Evolutionary conservation across 139 green algal species (phyloP), one percentile per base, ranked within the genome.

Genomic region (Chlamydomonas incerta): DNA sequence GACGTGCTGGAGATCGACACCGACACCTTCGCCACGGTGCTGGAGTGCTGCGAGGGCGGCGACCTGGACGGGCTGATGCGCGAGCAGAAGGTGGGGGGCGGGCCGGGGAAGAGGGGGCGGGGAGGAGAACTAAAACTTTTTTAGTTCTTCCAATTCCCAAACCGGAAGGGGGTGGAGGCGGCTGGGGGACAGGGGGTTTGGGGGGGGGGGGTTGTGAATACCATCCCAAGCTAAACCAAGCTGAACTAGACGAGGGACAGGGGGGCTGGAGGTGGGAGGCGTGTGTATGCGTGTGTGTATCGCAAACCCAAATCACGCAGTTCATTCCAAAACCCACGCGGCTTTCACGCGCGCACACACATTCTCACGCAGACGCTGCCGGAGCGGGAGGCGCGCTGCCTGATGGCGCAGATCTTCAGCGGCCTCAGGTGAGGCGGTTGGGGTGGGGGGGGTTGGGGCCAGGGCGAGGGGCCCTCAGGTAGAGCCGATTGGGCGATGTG

Each of bases 1-100:
- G 96, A 98, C 90, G 94, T 99, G 11, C 98, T 99, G 73, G 96
- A 99, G 94, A 95, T 99, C 37, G 96, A 98, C 92, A 88, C 87
- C 72, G 90, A 95, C 77, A 96, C 93, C 11, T 99, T 99, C 92
- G 96, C 94, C 66, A 99, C 97, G 8, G 94, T 99, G 35, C 91
- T 99, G 63, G 96, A 99, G 89, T 90, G 96, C 70, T 98, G 96
- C 76, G 69, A 91, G 37, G 97, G 97, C 1, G 92, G 92, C 0
- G 97, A 99, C 86, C 90, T 99, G 73, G 97, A 99, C 46, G 71
- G 81, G 0, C 90, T 97, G 67, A 90, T 97, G 58, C 91, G 96
- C 82, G 88, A 93, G 37, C 93, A 97, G 80, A 75, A 85, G 81
- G 93, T 93, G 72, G n/a, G 85, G 41, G 34, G 34, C 37, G 69